A percentile compares a stretch with the other conserved stretches of the same genome.
Evolutionary conservation across 257 asterid species (phyloP).

Genomic region (Osmanthus fragrans): DNA sequence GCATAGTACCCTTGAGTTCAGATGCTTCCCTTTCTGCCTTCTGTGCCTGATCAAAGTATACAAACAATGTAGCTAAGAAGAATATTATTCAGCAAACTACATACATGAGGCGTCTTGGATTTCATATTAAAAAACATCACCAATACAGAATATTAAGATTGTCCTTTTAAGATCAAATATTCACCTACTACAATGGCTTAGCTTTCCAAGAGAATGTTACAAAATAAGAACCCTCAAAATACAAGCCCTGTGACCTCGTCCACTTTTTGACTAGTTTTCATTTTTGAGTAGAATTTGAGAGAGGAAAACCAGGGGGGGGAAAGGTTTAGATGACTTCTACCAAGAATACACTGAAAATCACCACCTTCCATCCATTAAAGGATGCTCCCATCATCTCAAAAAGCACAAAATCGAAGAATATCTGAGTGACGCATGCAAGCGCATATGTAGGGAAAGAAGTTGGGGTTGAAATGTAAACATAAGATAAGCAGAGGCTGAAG

Average conservation of each 20-base stretch:
- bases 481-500: background rate
- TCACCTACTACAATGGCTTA: background rate
- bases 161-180: background rate
- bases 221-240: background rate
- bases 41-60: conserved; percentile 62
- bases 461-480: background rate
- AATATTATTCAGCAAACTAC: background rate
- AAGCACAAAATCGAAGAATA: background rate
- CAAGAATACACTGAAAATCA: too few species aligned
- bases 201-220: background rate
- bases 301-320: too few species aligned
- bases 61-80: background rate
- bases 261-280: background rate
- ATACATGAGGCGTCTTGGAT: background rate
- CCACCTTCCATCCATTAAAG: background rate
- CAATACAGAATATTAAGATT: background rate
- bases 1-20: conserved; percentile 88
- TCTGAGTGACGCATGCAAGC: background rate
- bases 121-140: too few species aligned
- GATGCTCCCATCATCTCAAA: background rate
- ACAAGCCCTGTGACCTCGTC: background rate
- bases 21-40: conserved; percentile 86
- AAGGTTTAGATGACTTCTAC: too few species aligned
- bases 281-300: background rate
- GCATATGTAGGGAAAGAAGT: background rate